A percentile compares a stretch with the other conserved stretches of the same genome.
Conservation (phyloP, 805 yeast genomes). For the Ogataea nitratoaversa region DNA sequence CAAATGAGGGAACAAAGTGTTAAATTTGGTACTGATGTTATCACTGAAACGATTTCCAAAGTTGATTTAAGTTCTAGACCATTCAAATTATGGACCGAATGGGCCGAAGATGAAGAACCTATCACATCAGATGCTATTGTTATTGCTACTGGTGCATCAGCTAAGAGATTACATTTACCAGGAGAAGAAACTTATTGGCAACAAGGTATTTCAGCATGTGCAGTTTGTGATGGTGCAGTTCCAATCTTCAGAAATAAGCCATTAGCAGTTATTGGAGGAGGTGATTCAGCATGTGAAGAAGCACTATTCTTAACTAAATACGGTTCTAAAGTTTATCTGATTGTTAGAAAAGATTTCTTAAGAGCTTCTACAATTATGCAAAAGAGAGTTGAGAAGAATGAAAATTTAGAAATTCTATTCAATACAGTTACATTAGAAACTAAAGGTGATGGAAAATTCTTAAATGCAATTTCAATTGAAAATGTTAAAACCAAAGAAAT, state of each 20-base stretch:
- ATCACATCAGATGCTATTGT: slow-evolving; percentile 89
- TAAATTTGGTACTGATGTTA: slow-evolving; percentile 87
- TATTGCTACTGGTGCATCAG: slow-evolving; percentile 97
- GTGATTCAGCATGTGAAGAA: slow-evolving; percentile 99
- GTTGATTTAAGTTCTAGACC: slow-evolving; percentile 86
- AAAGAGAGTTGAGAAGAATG: slow-evolving; percentile 79
- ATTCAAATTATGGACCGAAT: slow-evolving; percentile 96
- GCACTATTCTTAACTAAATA: slow-evolving; percentile 95
- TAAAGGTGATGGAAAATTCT: slow-evolving; percentile 87
- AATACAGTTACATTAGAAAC: slow-evolving; percentile 84
- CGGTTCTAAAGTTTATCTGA: slow-evolving; percentile 90
- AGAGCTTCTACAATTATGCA: slow-evolving; percentile 98
- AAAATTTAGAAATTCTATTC: slow-evolving; percentile 87
- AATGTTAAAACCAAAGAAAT: slow-evolving; percentile 69
- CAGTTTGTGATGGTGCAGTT: slow-evolving; percentile 99
- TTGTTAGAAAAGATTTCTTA: slow-evolving; percentile 90
- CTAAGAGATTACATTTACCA: slow-evolving; percentile 87
- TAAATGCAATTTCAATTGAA: slow-evolving; percentile 59
- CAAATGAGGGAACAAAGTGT: slow-evolving; percentile 85
- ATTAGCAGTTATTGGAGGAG: slow-evolving; percentile 97
- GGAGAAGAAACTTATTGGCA: slow-evolving; percentile 99
- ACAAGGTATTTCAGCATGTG: slow-evolving; percentile 98
- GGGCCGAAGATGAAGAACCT: slow-evolving; percentile 88
- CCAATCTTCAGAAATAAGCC: slow-evolving; percentile 98
- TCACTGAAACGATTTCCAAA: slow-evolving; percentile 93